Evolutionary conservation across 495 filamentous ascomycete genomes (phyloP).

Genomic region (Hyaloscypha hepaticicola): DNA sequence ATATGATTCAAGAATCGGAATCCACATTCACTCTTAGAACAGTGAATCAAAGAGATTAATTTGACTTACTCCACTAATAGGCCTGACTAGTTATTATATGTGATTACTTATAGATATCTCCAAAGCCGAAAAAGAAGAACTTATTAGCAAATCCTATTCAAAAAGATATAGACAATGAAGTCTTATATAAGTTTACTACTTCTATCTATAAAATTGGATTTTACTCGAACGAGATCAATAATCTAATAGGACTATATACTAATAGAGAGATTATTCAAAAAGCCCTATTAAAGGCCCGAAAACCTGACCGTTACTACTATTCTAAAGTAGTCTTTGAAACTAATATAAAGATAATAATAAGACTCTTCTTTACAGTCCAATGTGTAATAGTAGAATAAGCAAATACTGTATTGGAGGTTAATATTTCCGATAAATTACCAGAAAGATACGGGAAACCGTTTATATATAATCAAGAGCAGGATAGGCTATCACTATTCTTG

Average conservation of each 20-base stretch:
- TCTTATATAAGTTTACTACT: constrained; percentile 34
- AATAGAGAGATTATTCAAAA: constrained; percentile 36
- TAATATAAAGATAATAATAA: constrained; percentile 30
- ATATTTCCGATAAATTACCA: constrained; percentile 14
- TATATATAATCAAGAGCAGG: constrained; percentile 26
- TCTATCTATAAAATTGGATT: constrained; percentile 36
- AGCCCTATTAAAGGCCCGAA: constrained; percentile 37
- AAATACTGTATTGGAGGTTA: constrained; percentile 18
- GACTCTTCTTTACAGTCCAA: constrained; percentile 28
- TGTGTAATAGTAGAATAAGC: constrained; percentile 17
- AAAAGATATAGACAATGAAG: constrained; percentile 31
- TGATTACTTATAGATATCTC: constrained; percentile 4
- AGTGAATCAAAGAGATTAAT: background rate
- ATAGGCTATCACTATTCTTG: constrained; percentile 34
- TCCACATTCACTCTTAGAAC: constrained; percentile 10
- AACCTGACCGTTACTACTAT: constrained; percentile 35
- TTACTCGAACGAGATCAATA: constrained; percentile 29
- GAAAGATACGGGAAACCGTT: constrained; percentile 29
- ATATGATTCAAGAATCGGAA: constrained; percentile 15
- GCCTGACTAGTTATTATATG: constrained; percentile 15
- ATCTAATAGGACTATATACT: constrained; percentile 30
- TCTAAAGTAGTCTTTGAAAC: constrained; percentile 25
- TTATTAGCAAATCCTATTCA: constrained; percentile 29
- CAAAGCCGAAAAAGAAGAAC: constrained; percentile 26
- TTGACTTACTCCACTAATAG: constrained; percentile 13